phyloP scores from a whole-genome alignment of 805 yeast species.

The Grigorovia yakushimaensis region DNA sequence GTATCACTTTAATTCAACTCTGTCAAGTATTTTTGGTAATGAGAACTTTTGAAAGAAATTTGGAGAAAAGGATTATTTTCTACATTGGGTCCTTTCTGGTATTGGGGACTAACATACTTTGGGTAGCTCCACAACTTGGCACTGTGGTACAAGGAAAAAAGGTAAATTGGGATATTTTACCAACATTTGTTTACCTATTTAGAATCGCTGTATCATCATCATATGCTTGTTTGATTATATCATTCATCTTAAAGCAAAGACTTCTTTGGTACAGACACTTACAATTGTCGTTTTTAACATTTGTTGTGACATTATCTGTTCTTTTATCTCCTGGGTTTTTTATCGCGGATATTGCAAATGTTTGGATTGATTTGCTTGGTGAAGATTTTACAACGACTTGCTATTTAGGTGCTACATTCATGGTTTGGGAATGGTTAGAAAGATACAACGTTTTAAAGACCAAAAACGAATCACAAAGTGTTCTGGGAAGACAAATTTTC shows the following conservation, averaged over 20 bases:
- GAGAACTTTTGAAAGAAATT: conserved; percentile 55
- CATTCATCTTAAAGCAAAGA: conserved; percentile 43
- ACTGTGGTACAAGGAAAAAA: conserved; percentile 10
- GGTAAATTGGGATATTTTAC: conserved; percentile 43
- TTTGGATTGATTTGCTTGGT: conserved; percentile 66
- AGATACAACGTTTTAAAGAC: conserved; percentile 49
- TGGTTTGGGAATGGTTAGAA: conserved; percentile 84
- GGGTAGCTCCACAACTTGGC: conserved; percentile 47
- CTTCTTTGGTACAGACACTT: conserved; percentile 38
- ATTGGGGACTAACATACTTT: conserved; percentile 49
- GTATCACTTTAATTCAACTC: conserved; percentile 47
- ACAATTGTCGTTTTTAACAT: conserved; percentile 44
- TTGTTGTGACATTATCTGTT: conserved; percentile 45
- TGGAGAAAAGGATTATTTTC: conserved; percentile 56
- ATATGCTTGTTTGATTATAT: conserved; percentile 54
- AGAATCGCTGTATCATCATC: conserved; percentile 62
- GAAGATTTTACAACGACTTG: conserved; percentile 65
- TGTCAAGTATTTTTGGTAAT: conserved; percentile 65
- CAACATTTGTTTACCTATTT: conserved; percentile 65
- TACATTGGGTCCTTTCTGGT: conserved; percentile 47
- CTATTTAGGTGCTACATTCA: conserved; percentile 60
- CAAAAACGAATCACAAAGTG: conserved; percentile 55
- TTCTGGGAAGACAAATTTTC: conserved; percentile 63
- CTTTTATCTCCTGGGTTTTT: conserved; percentile 60
- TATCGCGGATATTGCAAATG: conserved; percentile 64